These are phyloP conservation scores for Metschnikowia shivogae DNA, from an alignment of 805 yeast genomes.

Conservation along the genomic window DNA sequence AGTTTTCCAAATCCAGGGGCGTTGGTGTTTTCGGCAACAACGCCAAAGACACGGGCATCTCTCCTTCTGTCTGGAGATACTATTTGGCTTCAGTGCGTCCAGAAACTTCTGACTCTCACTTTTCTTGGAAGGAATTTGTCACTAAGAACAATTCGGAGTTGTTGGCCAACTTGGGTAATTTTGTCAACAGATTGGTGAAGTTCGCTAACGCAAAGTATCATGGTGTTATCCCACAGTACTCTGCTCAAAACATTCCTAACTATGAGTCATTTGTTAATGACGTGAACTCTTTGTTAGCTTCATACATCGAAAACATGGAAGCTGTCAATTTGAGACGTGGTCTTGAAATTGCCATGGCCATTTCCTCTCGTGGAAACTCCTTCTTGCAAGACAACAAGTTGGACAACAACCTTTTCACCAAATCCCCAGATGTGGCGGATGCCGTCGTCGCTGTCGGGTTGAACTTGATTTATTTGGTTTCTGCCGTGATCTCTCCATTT, in stretches of 20 bases:
- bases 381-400: constrained; percentile 95
- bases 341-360: constrained; percentile 83
- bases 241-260: constrained; percentile 43
- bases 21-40: constrained; percentile 98
- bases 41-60: constrained; percentile 87
- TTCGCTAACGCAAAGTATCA: constrained; percentile 87
- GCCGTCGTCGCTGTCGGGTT: constrained; percentile 91
- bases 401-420: constrained; percentile 78
- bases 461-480: constrained; percentile 81
- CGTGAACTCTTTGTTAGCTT: constrained; percentile 54
- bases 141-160: constrained; percentile 90
- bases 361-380: constrained; percentile 89
- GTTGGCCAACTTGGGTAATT: constrained; percentile 94
- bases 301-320: constrained; percentile 72
- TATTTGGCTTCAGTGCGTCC: constrained; percentile 91
- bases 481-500: constrained; percentile 78
- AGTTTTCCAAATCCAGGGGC: constrained; percentile 96
- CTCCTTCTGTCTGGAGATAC: constrained; percentile 97
- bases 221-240: constrained; percentile 77
- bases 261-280: constrained; percentile 49
- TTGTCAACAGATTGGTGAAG: constrained; percentile 89
- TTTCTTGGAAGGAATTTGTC: constrained; percentile 96
- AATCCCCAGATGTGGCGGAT: constrained; percentile 75
- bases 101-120: constrained; percentile 92
- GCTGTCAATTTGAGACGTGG: constrained; percentile 80